Evolutionary conservation across 2,329 filamentous ascomycete species (phyloP), one percentile per base, ranked within the genome.

Genomic region (Colletotrichum sojae): DNA sequence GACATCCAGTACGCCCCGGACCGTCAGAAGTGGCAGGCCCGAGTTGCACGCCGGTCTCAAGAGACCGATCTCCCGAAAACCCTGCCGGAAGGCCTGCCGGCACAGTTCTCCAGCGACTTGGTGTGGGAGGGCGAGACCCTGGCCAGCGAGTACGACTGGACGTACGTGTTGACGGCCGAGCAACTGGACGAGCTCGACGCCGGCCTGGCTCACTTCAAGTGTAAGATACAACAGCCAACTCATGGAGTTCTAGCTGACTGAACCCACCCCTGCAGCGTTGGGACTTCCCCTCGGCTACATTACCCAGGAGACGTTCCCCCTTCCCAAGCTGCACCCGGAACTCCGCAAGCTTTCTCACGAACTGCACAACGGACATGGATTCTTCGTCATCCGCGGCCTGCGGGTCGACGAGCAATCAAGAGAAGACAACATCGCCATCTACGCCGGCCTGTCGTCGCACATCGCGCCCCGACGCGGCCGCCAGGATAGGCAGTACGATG

Each of bases 321-420:
- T 91, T 0, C 86, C 87, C 0, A 83, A 74, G 0, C 78, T 91
- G 0, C 85, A 86, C 65, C 49, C 76, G 0, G 81, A 81, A 15
- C 81, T 91, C 2, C 83, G 88, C 3, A 77, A 78, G 0, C 75
- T 90, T 4, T 89, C 88, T 0, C 73, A 79, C 8, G 87, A 90
- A 67, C 75, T 91, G 2, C 88, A 90, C 74, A 77, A 80, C 25
- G 88, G 89, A 3, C 84, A 85, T 54, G 90, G 90, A 1, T 91
- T 92, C 79, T 87, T 87, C 53, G 88, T 90, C 1, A 74, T 92
- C 15, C 85, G 88, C 2, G 90, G 90, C 6, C 73, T 91, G 1
- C 82, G 83, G 1, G 84, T 89, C 0, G 81, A 85, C 10, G 79
- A 80, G 5, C 84, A 90, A 73, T 82, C 81, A 0, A 83, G 84